These are phyloP conservation scores for Myxozyma neotropica DNA, from an alignment of 805 yeast species.

Conservation along the genomic window DNA sequence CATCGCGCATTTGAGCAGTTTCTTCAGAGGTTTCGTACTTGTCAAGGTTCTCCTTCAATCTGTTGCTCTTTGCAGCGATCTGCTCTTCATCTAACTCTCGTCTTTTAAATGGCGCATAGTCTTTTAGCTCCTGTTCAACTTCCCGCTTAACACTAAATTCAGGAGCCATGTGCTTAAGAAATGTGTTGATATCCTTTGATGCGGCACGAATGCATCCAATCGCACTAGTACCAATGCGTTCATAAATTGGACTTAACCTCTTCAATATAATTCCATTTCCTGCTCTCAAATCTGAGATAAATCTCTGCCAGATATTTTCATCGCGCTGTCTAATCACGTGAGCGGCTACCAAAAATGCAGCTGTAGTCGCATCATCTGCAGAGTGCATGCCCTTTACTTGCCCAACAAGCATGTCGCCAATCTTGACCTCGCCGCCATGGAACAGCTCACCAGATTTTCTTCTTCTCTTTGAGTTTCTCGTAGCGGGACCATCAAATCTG, in stretches of 20 bases:
- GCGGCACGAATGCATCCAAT: slow-evolving; percentile 15
- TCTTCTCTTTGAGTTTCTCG: neutral
- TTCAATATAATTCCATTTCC: slow-evolving; percentile 18
- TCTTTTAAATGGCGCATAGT: neutral
- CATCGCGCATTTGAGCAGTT: slow-evolving; percentile 16
- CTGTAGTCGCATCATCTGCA: slow-evolving; percentile 9
- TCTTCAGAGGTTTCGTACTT: slow-evolving; percentile 1
- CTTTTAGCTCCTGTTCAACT: slow-evolving; percentile 5
- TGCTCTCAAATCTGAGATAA: slow-evolving; percentile 4
- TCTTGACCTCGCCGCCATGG: slow-evolving; percentile 7
- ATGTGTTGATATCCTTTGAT: slow-evolving; percentile 1
- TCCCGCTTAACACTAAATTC: slow-evolving; percentile 1
- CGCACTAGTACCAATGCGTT: neutral
- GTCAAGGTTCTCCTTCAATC: neutral
- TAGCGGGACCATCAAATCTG: neutral
- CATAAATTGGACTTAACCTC: slow-evolving; percentile 9
- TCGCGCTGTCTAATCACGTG: slow-evolving; percentile 18
- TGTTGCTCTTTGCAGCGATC: neutral
- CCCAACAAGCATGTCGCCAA: slow-evolving; percentile 20
- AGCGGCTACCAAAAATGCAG: slow-evolving; percentile 23
- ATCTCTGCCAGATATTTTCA: slow-evolving; percentile 18
- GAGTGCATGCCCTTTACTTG: slow-evolving; percentile 23
- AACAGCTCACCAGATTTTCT: neutral
- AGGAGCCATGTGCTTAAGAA: neutral
- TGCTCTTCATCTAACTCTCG: neutral